Conservation (phyloP, 768 basidiomycete genomes). For the Kondoa subrosea region DNA sequence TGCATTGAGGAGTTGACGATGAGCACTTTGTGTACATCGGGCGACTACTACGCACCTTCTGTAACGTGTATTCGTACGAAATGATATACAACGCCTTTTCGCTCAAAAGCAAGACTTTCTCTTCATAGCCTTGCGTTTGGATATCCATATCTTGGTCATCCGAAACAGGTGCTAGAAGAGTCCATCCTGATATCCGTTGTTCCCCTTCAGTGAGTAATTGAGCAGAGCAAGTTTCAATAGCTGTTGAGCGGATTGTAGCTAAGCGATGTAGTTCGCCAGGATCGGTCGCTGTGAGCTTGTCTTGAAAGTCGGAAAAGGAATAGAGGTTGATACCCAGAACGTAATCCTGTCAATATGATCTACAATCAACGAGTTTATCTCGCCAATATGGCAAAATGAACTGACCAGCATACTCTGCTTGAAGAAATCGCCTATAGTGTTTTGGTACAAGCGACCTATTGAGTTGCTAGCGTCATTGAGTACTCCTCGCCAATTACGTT, state of each 20-base stretch:
- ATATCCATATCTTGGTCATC: constrained; percentile 38
- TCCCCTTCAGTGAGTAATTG: constrained; percentile 62
- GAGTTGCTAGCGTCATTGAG: constrained; percentile 86
- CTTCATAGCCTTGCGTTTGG: constrained; percentile 45
- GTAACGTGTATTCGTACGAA: constrained; percentile 26
- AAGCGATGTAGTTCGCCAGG: constrained; percentile 74
- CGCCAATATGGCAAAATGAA: not conserved
- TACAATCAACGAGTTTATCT: constrained; percentile 4
- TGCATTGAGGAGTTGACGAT: constrained; percentile 40
- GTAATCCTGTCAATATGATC: constrained; percentile 18
- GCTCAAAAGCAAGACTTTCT: constrained; percentile 65
- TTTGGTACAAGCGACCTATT: constrained; percentile 57
- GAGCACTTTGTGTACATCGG: not conserved
- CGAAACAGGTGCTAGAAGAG: constrained; percentile 66
- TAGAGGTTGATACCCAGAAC: constrained; percentile 67
- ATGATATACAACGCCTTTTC: constrained; percentile 22
- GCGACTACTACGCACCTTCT: constrained; percentile 21
- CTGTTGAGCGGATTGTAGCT: constrained; percentile 75
- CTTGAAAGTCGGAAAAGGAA: constrained; percentile 85
- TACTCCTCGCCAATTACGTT: constrained; percentile 76
- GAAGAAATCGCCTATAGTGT: constrained; percentile 61
- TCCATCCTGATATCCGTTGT: constrained; percentile 69
- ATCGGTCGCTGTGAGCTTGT: constrained; percentile 77
- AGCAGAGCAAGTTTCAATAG: constrained; percentile 72
- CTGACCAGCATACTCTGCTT: constrained; percentile 78